A percentile compares a stretch with the other conserved stretches of the same genome.
Evolutionary conservation across 2,329 filamentous ascomycete species (phyloP).

Genomic region (Apiospora pterosperma): DNA sequence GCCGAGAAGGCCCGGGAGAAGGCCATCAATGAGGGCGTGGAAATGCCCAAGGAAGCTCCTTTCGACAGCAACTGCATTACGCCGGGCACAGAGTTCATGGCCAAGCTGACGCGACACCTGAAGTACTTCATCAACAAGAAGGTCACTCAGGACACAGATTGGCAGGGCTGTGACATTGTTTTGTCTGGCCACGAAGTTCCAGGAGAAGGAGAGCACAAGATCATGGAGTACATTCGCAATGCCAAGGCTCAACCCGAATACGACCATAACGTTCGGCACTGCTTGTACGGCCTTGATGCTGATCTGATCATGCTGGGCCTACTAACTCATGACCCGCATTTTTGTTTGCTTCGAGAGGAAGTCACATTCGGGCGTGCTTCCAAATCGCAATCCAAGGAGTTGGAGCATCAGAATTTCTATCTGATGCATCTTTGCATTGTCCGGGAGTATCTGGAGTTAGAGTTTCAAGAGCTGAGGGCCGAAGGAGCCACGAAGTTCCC

Average conservation of each 20-base stretch:
- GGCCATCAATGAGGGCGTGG: conserved; percentile 81
- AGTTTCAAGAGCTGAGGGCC: conserved; percentile 88
- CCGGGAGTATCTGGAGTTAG: conserved; percentile 91
- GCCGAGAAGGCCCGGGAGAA: conserved; percentile 87
- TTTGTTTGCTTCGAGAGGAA: conserved; percentile 93
- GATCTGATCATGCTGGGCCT: conserved; percentile 98
- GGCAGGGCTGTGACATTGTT: conserved; percentile 95
- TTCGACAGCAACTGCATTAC: conserved; percentile 99
- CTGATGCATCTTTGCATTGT: conserved; percentile 97
- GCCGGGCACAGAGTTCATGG: conserved; percentile 96
- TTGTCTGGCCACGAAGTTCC: conserved; percentile 97
- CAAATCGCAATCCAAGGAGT: conserved; percentile 87
- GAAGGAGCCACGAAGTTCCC: conserved; percentile 68
- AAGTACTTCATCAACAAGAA: conserved; percentile 99
- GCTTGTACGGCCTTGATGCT: conserved; percentile 93
- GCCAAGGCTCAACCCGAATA: conserved; percentile 94
- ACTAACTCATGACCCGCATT: conserved; percentile 96
- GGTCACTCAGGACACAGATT: conserved; percentile 92
- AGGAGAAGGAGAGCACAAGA: conserved; percentile 98
- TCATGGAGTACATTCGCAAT: conserved; percentile 99
- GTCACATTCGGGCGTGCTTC: conserved; percentile 91
- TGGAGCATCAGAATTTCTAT: conserved; percentile 99
- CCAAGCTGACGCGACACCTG: conserved; percentile 86
- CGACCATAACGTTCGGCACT: conserved; percentile 90
- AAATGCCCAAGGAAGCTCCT: conserved; percentile 90